phyloP scores from a whole-genome alignment of 208 protist species.

The Zelonia costaricensis region DNA sequence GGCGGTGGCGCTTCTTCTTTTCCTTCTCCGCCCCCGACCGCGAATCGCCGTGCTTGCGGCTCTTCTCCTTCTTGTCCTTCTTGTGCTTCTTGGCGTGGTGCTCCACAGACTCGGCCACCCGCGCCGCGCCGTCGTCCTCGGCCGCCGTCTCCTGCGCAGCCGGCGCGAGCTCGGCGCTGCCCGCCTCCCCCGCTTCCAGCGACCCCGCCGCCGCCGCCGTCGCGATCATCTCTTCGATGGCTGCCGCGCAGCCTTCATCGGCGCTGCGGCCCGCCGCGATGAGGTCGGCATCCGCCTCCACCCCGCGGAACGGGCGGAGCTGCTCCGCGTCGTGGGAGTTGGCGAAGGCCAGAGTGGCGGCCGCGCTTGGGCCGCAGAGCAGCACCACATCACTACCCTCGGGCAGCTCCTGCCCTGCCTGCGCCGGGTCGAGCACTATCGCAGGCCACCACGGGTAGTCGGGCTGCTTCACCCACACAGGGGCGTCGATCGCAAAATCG shows the following conservation, averaged over 20 bases:
- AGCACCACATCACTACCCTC: conserved; percentile 59
- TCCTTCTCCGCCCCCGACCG: conserved; percentile 17
- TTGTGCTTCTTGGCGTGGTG: conserved; percentile 29
- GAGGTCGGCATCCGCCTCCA: conserved; percentile 34
- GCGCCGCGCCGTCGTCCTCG: background rate
- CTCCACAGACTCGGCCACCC: background rate
- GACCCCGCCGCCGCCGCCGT: background rate
- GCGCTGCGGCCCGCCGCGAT: conserved; percentile 30
- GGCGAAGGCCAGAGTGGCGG: conserved; percentile 61
- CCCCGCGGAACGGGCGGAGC: conserved; percentile 33
- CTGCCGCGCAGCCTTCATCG: conserved; percentile 48
- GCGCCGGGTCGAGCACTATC: conserved; percentile 52
- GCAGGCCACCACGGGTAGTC: conserved; percentile 89
- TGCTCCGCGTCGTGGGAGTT: conserved; percentile 36
- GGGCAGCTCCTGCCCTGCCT: conserved; percentile 28
- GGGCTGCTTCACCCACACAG: conserved; percentile 82
- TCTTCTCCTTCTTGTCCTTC: conserved; percentile 27
- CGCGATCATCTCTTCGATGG: conserved; percentile 53
- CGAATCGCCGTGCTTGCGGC: background rate
- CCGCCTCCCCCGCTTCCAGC: background rate
- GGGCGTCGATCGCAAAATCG: conserved; percentile 37
- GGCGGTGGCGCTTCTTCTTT: conserved; percentile 15
- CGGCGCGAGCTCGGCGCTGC: background rate
- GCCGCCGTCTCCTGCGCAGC: conserved; percentile 1
- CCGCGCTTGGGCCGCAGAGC: conserved; percentile 55